phyloP scores from a whole-genome alignment of 2,329 filamentous ascomycete species.

The Celoporthe dispersa region DNA sequence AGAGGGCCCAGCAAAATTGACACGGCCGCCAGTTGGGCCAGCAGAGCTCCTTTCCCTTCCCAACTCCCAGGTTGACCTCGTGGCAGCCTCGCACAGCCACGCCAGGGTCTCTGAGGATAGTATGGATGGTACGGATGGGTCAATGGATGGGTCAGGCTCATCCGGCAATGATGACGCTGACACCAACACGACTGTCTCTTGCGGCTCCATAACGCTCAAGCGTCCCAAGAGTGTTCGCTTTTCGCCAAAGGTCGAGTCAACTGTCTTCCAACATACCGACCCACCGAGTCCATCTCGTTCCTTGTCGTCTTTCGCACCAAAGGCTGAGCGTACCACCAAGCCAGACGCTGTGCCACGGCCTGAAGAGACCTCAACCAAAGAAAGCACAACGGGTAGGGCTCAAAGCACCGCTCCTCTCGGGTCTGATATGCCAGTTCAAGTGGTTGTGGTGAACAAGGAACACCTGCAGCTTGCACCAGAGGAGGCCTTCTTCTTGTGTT shows the following conservation, averaged over 20 bases:
- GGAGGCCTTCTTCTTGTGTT: slow-evolving; percentile 89
- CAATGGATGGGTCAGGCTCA: slow-evolving; percentile 25
- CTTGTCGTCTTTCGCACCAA: slow-evolving; percentile 14
- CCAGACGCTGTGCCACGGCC: background rate
- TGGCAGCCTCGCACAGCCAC: slow-evolving; percentile 30
- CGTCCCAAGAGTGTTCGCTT: slow-evolving; percentile 71
- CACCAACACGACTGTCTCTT: slow-evolving; percentile 25
- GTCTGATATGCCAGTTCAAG: background rate
- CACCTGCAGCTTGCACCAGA: slow-evolving; percentile 91
- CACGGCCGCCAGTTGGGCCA: slow-evolving; percentile 47
- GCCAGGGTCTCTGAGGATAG: slow-evolving; percentile 14
- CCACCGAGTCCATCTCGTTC: slow-evolving; percentile 51
- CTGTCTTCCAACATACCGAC: slow-evolving; percentile 59
- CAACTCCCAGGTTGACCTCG: slow-evolving; percentile 53
- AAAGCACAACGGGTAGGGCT: background rate
- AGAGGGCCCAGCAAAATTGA: background rate
- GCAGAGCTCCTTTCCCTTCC: slow-evolving; percentile 56
- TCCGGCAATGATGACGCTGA: slow-evolving; percentile 29
- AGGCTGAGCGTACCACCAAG: background rate
- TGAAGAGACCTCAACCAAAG: background rate
- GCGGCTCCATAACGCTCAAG: slow-evolving; percentile 38
- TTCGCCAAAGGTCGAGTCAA: slow-evolving; percentile 68
- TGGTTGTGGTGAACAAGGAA: slow-evolving; percentile 62
- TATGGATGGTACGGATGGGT: slow-evolving; percentile 19
- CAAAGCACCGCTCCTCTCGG: background rate